phyloP scores from a whole-genome alignment of 129 eudicot genomes.

The Arctium lappa region DNA sequence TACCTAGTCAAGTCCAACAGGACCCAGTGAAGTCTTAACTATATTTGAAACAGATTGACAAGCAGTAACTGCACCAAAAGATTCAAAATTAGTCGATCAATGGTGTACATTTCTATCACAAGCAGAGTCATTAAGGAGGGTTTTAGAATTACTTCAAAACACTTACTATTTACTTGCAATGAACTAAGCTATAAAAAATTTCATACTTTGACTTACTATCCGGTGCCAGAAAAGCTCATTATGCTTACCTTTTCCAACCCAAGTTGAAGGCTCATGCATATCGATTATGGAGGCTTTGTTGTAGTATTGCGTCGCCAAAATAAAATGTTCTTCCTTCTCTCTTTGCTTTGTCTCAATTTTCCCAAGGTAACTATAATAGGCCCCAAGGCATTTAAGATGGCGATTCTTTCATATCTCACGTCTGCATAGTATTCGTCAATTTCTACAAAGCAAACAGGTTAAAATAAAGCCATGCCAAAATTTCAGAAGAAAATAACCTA shows the following conservation, averaged over 20 bases:
- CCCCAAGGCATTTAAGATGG: conserved; percentile 97
- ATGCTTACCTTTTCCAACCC: conserved; percentile 95
- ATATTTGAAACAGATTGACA: conserved; percentile 92
- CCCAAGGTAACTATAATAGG: conserved; percentile 92
- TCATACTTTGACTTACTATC: not conserved
- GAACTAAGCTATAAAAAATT: not conserved
- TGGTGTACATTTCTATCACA: not conserved
- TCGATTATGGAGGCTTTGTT: conserved; percentile 98
- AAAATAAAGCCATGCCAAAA: conserved; percentile 5
- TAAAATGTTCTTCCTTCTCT: conserved; percentile 86
- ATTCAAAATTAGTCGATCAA: not conserved
- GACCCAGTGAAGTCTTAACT: conserved; percentile 96
- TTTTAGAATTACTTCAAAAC: conserved; percentile 15
- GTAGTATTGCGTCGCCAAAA: conserved; percentile 79
- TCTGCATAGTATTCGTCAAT: conserved; percentile 94
- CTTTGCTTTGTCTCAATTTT: conserved; percentile 89
- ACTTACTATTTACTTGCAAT: conserved; percentile 55
- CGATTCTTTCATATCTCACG: conserved; percentile 93
- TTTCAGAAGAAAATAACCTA: not conserved
- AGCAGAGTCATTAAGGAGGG: conserved; percentile 8
- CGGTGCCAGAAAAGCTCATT: not conserved
- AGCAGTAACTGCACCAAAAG: conserved; percentile 56
- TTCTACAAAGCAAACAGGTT: conserved; percentile 48
- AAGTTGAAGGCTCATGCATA: conserved; percentile 95
- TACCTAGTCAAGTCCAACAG: conserved; percentile 99